These are phyloP conservation scores for Zalerion maritima DNA, from an alignment of 495 filamentous ascomycete genomes.

Conservation along the genomic window DNA sequence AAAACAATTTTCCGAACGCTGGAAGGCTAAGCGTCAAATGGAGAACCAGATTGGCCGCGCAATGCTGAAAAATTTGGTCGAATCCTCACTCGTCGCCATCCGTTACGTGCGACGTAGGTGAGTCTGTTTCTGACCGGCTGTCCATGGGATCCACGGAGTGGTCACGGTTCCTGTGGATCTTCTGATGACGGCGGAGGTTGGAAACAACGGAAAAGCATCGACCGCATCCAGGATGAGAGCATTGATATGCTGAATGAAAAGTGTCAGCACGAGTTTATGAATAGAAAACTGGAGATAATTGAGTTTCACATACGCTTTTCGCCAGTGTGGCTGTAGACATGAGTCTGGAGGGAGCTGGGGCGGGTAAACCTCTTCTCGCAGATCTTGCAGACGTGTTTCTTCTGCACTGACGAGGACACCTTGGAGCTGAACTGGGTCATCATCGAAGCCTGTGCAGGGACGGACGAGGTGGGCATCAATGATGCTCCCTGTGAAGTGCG, in stretches of 20 bases:
- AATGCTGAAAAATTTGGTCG: too few species aligned
- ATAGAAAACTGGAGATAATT: background rate
- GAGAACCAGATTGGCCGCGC: too few species aligned
- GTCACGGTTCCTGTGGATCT: conserved; percentile 82
- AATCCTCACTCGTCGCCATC: too few species aligned
- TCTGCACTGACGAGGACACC: conserved; percentile 86
- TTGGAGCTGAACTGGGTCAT: conserved; percentile 99
- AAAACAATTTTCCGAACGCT: too few species aligned
- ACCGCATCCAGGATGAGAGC: conserved; percentile 89
- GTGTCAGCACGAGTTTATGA: conserved; percentile 18
- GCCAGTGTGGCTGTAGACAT: conserved; percentile 98
- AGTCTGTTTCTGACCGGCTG: too few species aligned
- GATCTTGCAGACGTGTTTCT: conserved; percentile 99
- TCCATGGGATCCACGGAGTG: conserved; percentile 36
- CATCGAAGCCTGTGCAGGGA: conserved; percentile 87
- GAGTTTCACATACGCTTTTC: conserved; percentile 75
- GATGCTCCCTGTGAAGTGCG: conserved; percentile 62
- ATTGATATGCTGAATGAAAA: conserved; percentile 58
- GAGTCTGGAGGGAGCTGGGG: conserved; percentile 90
- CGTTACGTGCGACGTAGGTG: too few species aligned
- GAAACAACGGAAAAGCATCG: conserved; percentile 97
- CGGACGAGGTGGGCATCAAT: conserved; percentile 50
- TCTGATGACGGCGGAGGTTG: conserved; percentile 85
- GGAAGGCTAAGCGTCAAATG: too few species aligned
- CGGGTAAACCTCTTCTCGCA: conserved; percentile 98